Evolutionary conservation across 768 basidiomycete genomes (phyloP), one percentile per base, ranked within the genome.

Genomic region (Rhodotorula diobovata): DNA sequence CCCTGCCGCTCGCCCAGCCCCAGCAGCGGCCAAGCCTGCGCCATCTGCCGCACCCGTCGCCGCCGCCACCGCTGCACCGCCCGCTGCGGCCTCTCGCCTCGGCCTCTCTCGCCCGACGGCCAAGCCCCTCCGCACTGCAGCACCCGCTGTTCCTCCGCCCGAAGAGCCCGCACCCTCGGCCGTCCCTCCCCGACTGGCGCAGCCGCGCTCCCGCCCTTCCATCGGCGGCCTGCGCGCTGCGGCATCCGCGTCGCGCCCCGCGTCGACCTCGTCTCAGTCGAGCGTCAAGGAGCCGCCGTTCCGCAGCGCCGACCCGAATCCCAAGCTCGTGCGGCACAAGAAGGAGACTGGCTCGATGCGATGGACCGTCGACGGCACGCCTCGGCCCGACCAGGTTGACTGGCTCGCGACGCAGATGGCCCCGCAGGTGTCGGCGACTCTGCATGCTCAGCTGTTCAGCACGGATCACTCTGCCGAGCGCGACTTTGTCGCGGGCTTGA

Each of bases 401-500:
- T 81, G 88, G 21, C 82, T 98, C 59, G 89, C 91, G 76, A 86
- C 84, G 73, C 96, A 99, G 80, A 97, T 98, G 93, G 93, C 94
- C 75, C 85, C 87, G 16, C 85, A 89, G 77, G 84, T 86, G 12
- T 89, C 89, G 7, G 87, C 88, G 71, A 89, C 93, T 4, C 81
- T 98, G 5, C 80, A 90, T 21, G 81, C 85, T 10, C 86, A 86
- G 39, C 83, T 99, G 39, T 99, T 97, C 83, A 97, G 95, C 78
- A 90, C 90, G 70, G 96, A 96, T 76, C 96, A 97, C 80, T 91
- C 89, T 74, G 91, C 93, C 12, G 89, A 97, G 73, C 94, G 92
- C 76, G 96, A 98, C 79, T 88, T 90, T 77, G 85, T 95, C 63
- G 83, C 83, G n/a, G 95, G 90, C 12, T 81, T 98, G 63, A 83